phyloP scores from a whole-genome alignment of 2,329 filamentous ascomycete genomes.

The Ciborinia camelliae region DNA sequence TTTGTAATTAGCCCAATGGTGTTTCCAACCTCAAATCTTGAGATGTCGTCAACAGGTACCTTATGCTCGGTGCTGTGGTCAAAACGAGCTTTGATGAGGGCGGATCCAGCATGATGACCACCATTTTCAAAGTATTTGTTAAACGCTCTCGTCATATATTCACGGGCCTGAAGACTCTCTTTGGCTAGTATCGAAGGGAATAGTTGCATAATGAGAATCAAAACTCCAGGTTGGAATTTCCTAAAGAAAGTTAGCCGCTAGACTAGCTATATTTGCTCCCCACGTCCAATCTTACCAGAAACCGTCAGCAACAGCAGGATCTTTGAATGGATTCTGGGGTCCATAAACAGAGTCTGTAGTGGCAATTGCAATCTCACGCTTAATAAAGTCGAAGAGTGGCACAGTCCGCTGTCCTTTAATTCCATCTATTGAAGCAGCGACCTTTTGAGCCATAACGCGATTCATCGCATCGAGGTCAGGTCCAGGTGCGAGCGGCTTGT shows the following conservation, averaged over 20 bases:
- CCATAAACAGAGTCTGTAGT: neutral
- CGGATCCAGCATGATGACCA: constrained; percentile 41
- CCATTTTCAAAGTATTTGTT: constrained; percentile 41
- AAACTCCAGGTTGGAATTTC: neutral
- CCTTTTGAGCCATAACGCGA: constrained; percentile 36
- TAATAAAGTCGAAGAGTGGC: constrained; percentile 24
- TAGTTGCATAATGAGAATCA: constrained; percentile 13
- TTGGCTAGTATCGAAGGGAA: constrained; percentile 21
- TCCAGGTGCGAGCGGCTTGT: constrained; percentile 37
- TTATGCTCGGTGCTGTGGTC: constrained; percentile 37
- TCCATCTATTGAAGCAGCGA: constrained; percentile 25
- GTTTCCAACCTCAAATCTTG: constrained; percentile 43
- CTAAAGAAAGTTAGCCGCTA: neutral
- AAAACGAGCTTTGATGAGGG: constrained; percentile 39
- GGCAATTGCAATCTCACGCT: neutral
- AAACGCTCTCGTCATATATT: constrained; percentile 39
- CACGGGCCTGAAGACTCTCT: constrained; percentile 38
- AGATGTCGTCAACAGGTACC: constrained; percentile 40
- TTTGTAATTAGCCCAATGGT: constrained; percentile 43
- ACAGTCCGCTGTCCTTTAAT: constrained; percentile 31
- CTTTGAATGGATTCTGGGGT: neutral
- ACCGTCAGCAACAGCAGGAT: neutral
- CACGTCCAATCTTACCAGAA: neutral
- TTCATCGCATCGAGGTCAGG: constrained; percentile 40
- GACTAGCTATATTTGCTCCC: neutral